Conservation (phyloP, 164 flowering plant species). For the Saururus chinensis region DNA sequence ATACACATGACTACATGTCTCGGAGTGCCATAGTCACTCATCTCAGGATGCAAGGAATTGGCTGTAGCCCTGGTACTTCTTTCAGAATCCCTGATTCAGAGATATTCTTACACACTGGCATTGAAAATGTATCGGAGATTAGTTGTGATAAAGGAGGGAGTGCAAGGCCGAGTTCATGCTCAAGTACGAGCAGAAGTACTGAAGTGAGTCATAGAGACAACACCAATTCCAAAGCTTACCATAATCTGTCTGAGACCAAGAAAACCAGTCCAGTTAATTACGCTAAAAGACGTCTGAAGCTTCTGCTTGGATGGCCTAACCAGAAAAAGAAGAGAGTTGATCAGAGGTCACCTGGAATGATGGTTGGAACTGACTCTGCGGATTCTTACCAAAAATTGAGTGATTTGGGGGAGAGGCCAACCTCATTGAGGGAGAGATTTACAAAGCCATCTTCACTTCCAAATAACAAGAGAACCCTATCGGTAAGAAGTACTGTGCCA, state of each 20-base stretch:
- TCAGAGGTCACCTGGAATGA: slow-evolving; percentile 9
- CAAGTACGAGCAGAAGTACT: slow-evolving; percentile 22
- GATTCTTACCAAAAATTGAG: slow-evolving; percentile 27
- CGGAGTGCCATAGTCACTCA: slow-evolving; percentile 44
- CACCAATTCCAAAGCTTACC: slow-evolving; percentile 8
- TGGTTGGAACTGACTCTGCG: slow-evolving; percentile 19
- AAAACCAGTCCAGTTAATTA: slow-evolving; percentile 25
- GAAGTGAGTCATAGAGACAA: slow-evolving; percentile 28
- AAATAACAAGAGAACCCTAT: slow-evolving; percentile 59
- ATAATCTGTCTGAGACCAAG: slow-evolving; percentile 13
- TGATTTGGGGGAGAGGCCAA: slow-evolving; percentile 38
- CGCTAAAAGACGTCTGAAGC: slow-evolving; percentile 53
- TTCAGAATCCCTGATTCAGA: slow-evolving; percentile 78
- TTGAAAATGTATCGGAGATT: slow-evolving; percentile 31
- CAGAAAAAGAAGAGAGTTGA: slow-evolving; percentile 30
- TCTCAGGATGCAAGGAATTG: slow-evolving; percentile 45
- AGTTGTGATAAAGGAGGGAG: slow-evolving; percentile 19
- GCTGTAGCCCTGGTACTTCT: slow-evolving; percentile 79
- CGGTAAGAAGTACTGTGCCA: slow-evolving; percentile 61
- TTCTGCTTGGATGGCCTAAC: slow-evolving; percentile 57
- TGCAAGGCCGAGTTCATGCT: slow-evolving; percentile 30
- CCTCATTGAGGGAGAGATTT: slow-evolving; percentile 66
- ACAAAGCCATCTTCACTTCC: slow-evolving; percentile 43
- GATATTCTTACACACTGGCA: slow-evolving; percentile 49
- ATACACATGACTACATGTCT: slow-evolving; percentile 25